phyloP scores from a whole-genome alignment of 148 eudicot species.

The Diospyros lotus region DNA sequence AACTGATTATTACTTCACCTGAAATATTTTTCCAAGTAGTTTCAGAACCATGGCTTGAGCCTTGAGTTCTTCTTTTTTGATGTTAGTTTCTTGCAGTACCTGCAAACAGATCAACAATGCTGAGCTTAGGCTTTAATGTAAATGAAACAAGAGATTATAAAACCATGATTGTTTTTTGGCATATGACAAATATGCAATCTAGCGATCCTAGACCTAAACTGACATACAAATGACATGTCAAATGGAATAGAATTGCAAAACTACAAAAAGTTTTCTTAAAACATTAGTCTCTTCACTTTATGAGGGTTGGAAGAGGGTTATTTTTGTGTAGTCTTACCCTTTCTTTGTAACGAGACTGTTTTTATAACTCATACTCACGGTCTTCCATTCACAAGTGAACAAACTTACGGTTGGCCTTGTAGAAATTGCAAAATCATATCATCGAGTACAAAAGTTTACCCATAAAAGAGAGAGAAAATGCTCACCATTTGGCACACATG shows the following conservation, averaged over 20 bases:
- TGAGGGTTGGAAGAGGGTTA: too few relatives aligned
- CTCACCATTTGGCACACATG: constrained; percentile 93
- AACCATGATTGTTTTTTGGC: neutral
- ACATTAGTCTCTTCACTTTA: too few relatives aligned
- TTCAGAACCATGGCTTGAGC: constrained; percentile 71
- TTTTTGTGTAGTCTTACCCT: too few relatives aligned
- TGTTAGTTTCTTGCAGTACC: constrained; percentile 74
- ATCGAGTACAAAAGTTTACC: neutral
- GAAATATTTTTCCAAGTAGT: constrained; percentile 68
- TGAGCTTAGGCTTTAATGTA: neutral
- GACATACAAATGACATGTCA: too few relatives aligned
- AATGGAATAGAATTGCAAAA: too few relatives aligned
- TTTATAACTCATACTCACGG: neutral
- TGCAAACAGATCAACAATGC: constrained; percentile 22
- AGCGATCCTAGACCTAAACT: too few relatives aligned
- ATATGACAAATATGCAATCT: neutral
- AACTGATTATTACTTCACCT: constrained; percentile 33
- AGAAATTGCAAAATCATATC: neutral
- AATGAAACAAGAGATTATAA: neutral
- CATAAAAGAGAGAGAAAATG: neutral
- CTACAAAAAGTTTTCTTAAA: too few relatives aligned
- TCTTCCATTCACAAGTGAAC: neutral
- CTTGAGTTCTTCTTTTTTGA: constrained; percentile 79
- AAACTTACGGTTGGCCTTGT: neutral
- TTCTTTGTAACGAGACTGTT: too few relatives aligned